Percentiles rank a stretch among this genome's conserved stretches.
Conservation (phyloP, 2,329 filamentous ascomycete species). For the Alternaria tenuissima region DNA sequence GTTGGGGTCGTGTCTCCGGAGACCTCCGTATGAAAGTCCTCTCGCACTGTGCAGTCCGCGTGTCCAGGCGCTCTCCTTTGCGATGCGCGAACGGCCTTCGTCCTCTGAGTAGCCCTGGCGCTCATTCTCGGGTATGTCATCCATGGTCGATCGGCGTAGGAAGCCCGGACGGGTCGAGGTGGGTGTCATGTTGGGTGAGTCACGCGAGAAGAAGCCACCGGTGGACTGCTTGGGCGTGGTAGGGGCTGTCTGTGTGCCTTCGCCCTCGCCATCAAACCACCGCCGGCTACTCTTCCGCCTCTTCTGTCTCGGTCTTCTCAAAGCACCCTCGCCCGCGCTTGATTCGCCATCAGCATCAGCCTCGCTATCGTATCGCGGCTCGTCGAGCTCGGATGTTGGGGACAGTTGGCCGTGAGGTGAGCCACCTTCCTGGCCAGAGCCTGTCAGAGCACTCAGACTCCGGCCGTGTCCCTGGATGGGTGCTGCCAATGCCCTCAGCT, state of each 20-base stretch:
- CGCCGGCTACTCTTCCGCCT: constrained; percentile 72
- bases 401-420: constrained; percentile 53
- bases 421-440: constrained; percentile 49
- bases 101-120: constrained; percentile 60
- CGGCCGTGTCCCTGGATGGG: constrained; percentile 61
- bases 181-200: constrained; percentile 48
- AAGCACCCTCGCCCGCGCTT: constrained; percentile 74
- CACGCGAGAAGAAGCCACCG: constrained; percentile 59
- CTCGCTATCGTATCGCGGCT: constrained; percentile 68
- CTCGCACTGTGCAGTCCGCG: constrained; percentile 57
- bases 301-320: constrained; percentile 51
- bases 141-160: constrained; percentile 59
- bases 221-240: constrained; percentile 68
- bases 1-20: constrained; percentile 46
- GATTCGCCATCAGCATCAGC: constrained; percentile 83
- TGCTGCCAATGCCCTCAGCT: constrained; percentile 76
- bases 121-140: constrained; percentile 57
- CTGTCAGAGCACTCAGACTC: constrained; percentile 58
- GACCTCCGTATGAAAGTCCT: constrained; percentile 56
- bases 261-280: constrained; percentile 57
- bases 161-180: constrained; percentile 58
- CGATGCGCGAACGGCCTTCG: constrained; percentile 58
- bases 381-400: constrained; percentile 59
- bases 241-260: constrained; percentile 69
- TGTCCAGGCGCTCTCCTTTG: constrained; percentile 56